These are phyloP conservation scores for Sistotremastrum suecicum DNA, from an alignment of 768 basidiomycete genomes.

Conservation along the genomic window DNA sequence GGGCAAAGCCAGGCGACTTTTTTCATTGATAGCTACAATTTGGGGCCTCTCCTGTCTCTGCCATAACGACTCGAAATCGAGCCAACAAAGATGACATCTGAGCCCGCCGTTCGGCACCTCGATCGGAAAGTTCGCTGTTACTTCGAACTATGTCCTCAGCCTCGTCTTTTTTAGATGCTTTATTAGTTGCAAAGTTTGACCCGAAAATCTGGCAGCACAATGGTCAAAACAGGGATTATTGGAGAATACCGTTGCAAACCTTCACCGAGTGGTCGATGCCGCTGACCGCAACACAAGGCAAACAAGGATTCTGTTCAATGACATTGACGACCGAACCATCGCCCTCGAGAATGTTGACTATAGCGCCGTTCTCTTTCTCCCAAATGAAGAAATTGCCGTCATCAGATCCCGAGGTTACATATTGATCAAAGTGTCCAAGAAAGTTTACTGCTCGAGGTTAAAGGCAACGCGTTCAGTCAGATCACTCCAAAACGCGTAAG, in stretches of 20 bases:
- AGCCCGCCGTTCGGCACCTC: slow-evolving; percentile 3
- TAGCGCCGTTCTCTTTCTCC: slow-evolving; percentile 48
- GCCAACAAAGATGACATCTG: too few species aligned
- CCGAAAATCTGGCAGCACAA: slow-evolving; percentile 42
- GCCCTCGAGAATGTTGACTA: slow-evolving; percentile 74
- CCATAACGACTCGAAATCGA: too few species aligned
- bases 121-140: slow-evolving; percentile 30
- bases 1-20: too few species aligned
- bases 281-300: slow-evolving; percentile 74
- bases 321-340: slow-evolving; percentile 75
- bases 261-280: slow-evolving; percentile 83
- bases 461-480: neutral
- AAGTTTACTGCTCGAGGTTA: slow-evolving; percentile 50
- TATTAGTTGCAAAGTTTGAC: slow-evolving; percentile 31
- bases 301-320: slow-evolving; percentile 65
- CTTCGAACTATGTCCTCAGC: slow-evolving; percentile 39
- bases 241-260: slow-evolving; percentile 23
- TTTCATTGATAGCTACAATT: too few species aligned
- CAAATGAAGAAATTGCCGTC: slow-evolving; percentile 84
- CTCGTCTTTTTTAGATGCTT: slow-evolving; percentile 40
- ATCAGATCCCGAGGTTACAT: slow-evolving; percentile 71
- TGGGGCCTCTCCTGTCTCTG: too few species aligned
- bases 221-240: neutral
- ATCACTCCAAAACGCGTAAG: neutral
- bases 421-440: slow-evolving; percentile 65